Conservation (phyloP, 331 rosid genomes). For the Dryas integrifolia region DNA sequence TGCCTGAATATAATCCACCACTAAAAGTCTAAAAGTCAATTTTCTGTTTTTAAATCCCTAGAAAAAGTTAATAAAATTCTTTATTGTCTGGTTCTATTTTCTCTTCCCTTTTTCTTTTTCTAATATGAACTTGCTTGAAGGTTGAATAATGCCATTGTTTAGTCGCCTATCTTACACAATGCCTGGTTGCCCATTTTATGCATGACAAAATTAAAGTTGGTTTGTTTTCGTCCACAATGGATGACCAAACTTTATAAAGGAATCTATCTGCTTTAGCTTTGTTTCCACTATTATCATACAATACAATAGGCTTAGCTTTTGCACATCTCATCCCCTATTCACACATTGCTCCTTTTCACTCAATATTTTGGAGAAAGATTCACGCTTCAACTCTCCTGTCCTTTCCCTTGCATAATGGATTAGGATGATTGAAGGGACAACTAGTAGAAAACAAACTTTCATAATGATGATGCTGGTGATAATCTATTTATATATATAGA, state of each 20-base stretch:
- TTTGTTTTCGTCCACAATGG: conserved; percentile 1
- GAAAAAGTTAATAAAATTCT: too few relatives aligned
- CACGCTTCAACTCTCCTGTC: not conserved
- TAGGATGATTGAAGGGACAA: not conserved
- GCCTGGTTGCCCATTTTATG: conserved; percentile 16
- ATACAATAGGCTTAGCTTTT: conserved; percentile 34
- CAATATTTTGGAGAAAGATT: not conserved
- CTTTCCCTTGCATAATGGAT: not conserved
- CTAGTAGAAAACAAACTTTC: not conserved
- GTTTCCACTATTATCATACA: conserved; percentile 20
- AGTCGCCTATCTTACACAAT: conserved; percentile 2
- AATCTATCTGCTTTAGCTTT: conserved; percentile 34
- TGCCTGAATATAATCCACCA: too few relatives aligned
- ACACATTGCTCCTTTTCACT: not conserved
- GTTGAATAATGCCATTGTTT: not conserved
- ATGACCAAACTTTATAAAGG: conserved; percentile 34
- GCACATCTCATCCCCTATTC: conserved; percentile 11
- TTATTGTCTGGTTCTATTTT: too few relatives aligned
- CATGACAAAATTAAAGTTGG: not conserved
- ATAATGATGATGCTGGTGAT: too few relatives aligned
- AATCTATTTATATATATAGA: too few relatives aligned
- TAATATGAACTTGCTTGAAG: not conserved
- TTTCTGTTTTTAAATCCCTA: too few relatives aligned
- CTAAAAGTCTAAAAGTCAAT: too few relatives aligned
- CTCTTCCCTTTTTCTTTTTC: not conserved